Evolutionary conservation across 305 asterid species (phyloP).

Genomic region (Fraxinus paxiana): DNA sequence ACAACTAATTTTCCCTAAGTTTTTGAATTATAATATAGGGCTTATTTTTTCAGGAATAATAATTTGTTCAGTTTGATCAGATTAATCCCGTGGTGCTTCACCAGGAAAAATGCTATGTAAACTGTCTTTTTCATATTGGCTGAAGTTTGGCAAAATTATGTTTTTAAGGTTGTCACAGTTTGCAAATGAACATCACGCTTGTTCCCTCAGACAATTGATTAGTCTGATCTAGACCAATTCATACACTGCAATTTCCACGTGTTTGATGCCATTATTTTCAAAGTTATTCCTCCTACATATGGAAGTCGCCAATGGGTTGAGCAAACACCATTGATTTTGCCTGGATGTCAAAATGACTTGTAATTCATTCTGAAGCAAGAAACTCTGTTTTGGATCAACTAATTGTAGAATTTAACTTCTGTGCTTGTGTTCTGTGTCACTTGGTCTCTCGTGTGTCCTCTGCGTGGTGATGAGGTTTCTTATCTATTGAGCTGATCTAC

Average conservation of each 20-base stretch:
- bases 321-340: neutral
- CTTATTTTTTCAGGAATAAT: neutral
- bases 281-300: neutral
- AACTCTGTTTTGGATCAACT: neutral
- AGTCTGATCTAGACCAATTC: neutral
- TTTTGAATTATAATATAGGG: constrained; percentile 4
- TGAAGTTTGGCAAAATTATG: neutral
- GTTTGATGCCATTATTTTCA: neutral
- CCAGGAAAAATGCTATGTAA: neutral
- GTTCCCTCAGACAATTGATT: neutral
- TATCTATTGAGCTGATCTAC: constrained; percentile 17
- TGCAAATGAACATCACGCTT: neutral
- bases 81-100: neutral
- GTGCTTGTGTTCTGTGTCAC: neutral
- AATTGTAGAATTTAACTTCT: neutral
- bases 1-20: constrained; percentile 1
- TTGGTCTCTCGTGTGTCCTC: neutral
- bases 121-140: neutral
- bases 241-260: neutral
- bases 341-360: neutral
- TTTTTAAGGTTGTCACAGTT: neutral
- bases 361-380: neutral
- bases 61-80: neutral
- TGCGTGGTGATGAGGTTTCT: constrained; percentile 19
- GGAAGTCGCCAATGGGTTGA: neutral